phyloP scores from a whole-genome alignment of 2,329 filamentous ascomycete species.

The Botryotinia globosa region DNA sequence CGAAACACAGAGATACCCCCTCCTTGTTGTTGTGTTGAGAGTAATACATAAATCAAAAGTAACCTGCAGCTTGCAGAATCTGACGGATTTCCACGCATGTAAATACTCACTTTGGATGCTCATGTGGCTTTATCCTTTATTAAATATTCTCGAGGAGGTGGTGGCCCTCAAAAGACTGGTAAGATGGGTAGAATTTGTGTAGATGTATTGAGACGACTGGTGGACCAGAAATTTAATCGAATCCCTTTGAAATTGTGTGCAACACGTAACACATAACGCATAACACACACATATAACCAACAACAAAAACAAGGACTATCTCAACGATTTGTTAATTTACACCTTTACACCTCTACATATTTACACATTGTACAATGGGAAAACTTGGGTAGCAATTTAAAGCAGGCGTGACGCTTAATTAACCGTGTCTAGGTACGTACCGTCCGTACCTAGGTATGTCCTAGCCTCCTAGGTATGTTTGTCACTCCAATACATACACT shows the following conservation, averaged over 20 bases:
- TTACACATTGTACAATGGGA: background rate
- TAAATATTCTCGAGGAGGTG: background rate
- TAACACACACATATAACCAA: background rate
- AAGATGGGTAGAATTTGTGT: background rate
- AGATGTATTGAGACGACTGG: background rate
- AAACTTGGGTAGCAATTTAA: background rate
- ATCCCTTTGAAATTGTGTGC: background rate
- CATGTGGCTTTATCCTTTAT: background rate
- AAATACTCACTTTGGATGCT: background rate
- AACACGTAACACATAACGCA: background rate
- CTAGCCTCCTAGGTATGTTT: background rate
- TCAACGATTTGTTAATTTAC: background rate
- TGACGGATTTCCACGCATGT: background rate
- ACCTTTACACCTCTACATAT: background rate
- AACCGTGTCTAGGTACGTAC: background rate
- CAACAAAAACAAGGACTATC: background rate
- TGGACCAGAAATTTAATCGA: background rate
- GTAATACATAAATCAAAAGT: background rate
- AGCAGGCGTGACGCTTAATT: background rate
- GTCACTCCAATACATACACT: background rate
- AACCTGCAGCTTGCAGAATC: background rate
- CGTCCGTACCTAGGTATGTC: background rate
- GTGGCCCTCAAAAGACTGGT: background rate
- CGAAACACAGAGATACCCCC: background rate
- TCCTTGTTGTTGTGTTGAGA: background rate